A percentile compares a stretch with the other conserved stretches of the same genome.
Evolutionary conservation across 106 monocot species (phyloP).

Genomic region (Acorus gramineus): DNA sequence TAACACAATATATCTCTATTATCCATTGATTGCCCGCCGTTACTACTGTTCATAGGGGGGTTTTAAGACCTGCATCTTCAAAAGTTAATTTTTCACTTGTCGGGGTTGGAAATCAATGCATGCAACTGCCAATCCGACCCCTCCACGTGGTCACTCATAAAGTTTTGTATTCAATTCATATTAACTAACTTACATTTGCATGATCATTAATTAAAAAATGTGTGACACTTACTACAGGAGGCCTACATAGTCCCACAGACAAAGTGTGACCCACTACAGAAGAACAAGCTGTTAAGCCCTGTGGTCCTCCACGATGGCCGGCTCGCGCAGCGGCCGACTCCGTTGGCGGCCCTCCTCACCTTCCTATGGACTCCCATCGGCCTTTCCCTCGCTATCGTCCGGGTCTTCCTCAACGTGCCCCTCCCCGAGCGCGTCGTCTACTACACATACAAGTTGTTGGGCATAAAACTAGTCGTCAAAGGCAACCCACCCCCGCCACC

Average conservation of each 20-base stretch:
- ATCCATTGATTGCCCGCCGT: no score
- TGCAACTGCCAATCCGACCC: no score
- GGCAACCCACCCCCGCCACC: slow-evolving; percentile 30
- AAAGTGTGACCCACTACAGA: slow-evolving; percentile 12
- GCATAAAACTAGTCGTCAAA: slow-evolving; percentile 27
- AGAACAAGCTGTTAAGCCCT: slow-evolving; percentile 15
- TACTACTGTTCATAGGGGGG: no score
- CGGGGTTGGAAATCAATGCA: background rate
- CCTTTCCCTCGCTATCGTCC: slow-evolving; percentile 16
- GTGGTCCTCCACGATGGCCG: slow-evolving; percentile 40
- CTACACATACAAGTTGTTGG: slow-evolving; percentile 33
- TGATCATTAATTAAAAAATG: no score
- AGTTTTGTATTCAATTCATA: no score
- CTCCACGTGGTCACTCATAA: no score
- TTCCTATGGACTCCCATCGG: slow-evolving; percentile 36
- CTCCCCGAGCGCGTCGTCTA: slow-evolving; percentile 23
- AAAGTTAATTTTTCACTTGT: background rate
- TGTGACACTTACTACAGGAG: slow-evolving; percentile 9
- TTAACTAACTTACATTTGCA: no score
- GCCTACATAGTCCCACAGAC: slow-evolving; percentile 18
- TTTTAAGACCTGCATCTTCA: no score
- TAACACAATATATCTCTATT: no score
- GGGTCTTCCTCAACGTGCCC: slow-evolving; percentile 32
- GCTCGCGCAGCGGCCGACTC: slow-evolving; percentile 22
- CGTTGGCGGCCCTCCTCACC: slow-evolving; percentile 22